Conservation (phyloP, 805 yeast species). For the Saccharomycopsis fibuligera region DNA sequence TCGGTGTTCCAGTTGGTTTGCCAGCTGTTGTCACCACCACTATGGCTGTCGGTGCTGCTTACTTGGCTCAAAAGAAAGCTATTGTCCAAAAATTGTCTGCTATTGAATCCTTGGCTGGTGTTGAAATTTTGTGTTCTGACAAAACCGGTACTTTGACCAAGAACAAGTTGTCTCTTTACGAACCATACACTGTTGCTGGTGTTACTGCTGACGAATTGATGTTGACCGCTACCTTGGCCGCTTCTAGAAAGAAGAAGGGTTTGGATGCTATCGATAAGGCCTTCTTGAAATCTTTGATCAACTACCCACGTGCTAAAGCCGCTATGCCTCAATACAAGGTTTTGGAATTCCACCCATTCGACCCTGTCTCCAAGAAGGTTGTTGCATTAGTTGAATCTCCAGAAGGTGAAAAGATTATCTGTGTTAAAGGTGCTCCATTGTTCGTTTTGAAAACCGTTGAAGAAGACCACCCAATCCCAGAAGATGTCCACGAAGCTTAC, state of each 20-base stretch:
- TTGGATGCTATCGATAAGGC: constrained; percentile 96
- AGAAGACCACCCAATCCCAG: constrained; percentile 95
- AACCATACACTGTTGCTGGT: constrained; percentile 97
- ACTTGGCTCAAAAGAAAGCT: constrained; percentile 94
- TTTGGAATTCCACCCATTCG: constrained; percentile 93
- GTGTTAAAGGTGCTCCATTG: constrained; percentile 98
- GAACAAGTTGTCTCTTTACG: constrained; percentile 92
- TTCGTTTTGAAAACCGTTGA: constrained; percentile 95
- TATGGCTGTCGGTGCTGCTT: constrained; percentile 99
- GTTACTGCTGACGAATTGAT: constrained; percentile 92
- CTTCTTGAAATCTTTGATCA: constrained; percentile 82
- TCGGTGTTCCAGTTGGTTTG: constrained; percentile 98
- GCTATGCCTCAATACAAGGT: constrained; percentile 93
- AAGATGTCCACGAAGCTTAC: constrained; percentile 87
- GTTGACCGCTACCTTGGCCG: constrained; percentile 97
- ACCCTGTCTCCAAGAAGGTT: constrained; percentile 96
- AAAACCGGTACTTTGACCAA: constrained; percentile 98
- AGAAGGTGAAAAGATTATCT: constrained; percentile 88
- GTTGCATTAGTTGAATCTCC: constrained; percentile 93
- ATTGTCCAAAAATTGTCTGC: constrained; percentile 96
- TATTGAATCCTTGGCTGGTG: constrained; percentile 96
- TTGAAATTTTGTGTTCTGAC: constrained; percentile 95
- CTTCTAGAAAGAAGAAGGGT: constrained; percentile 97
- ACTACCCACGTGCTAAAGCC: constrained; percentile 87
- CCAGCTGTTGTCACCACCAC: constrained; percentile 98